Evolutionary conservation across 208 protist genomes (phyloP).

Genomic region (Leishmania lainsoni): DNA sequence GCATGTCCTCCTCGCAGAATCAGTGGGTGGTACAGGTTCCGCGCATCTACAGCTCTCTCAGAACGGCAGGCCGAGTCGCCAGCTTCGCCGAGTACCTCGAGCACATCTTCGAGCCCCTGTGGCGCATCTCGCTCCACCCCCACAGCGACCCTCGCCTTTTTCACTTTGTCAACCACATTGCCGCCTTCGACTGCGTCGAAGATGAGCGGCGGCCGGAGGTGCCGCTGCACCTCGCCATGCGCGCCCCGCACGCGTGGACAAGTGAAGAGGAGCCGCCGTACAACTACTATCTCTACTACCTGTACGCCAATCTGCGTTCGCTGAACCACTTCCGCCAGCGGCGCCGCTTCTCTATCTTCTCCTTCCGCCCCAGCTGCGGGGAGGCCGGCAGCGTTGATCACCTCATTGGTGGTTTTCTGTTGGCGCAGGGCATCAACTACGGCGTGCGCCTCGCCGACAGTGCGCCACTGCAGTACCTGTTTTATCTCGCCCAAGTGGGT

Average conservation of each 20-base stretch:
- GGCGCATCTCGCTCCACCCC: slow-evolving; percentile 96
- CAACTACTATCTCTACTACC: slow-evolving; percentile 98
- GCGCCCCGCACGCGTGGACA: slow-evolving; percentile 93
- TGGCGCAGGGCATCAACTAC: slow-evolving; percentile 96
- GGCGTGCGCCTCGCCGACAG: slow-evolving; percentile 94
- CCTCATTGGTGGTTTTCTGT: slow-evolving; percentile 94
- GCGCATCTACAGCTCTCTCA: slow-evolving; percentile 93
- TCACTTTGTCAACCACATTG: slow-evolving; percentile 96
- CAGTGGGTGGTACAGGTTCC: slow-evolving; percentile 98
- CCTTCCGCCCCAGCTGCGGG: slow-evolving; percentile 97
- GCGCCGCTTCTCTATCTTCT: slow-evolving; percentile 93
- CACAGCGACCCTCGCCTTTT: slow-evolving; percentile 94
- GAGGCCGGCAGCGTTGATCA: slow-evolving; percentile 93
- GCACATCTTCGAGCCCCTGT: slow-evolving; percentile 99
- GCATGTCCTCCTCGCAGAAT: slow-evolving; percentile 95
- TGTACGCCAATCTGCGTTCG: slow-evolving; percentile 98
- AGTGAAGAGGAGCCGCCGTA: slow-evolving; percentile 97
- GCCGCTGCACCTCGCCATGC: slow-evolving; percentile 54
- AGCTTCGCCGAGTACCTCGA: slow-evolving; percentile 97
- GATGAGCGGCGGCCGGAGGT: slow-evolving; percentile 92
- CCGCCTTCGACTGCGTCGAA: slow-evolving; percentile 98
- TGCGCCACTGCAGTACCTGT: slow-evolving; percentile 97
- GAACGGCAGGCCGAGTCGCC: slow-evolving; percentile 71
- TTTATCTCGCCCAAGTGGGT: slow-evolving; percentile 98
- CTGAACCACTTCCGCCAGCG: slow-evolving; percentile 95